These are phyloP conservation scores for Scleroderma citrinum DNA, from an alignment of 768 basidiomycete species.

Conservation along the genomic window DNA sequence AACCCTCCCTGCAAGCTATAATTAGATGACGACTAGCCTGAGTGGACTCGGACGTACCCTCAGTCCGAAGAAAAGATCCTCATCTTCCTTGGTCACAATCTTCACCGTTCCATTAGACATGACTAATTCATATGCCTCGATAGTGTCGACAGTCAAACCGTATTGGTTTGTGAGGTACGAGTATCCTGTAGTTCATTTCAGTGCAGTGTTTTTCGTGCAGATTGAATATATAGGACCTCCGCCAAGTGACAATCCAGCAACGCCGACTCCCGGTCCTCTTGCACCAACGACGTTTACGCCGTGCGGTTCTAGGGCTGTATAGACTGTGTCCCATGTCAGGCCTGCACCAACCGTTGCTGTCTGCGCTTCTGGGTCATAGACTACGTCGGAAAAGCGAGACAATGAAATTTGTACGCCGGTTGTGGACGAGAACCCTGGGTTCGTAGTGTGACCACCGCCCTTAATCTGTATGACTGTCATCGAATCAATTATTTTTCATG, in stretches of 20 bases:
- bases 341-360: constrained; percentile 34
- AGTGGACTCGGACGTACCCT: constrained; percentile 26
- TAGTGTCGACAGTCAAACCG: constrained; percentile 48
- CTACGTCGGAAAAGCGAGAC: constrained; percentile 33
- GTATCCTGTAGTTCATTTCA: constrained; percentile 34
- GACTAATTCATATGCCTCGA: constrained; percentile 50
- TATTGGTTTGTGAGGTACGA: constrained; percentile 56
- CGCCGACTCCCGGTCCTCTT: constrained; percentile 49
- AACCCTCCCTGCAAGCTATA: constrained; percentile 41
- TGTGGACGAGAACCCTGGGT: constrained; percentile 51
- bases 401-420: constrained; percentile 48
- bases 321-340: constrained; percentile 59
- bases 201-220: too few species aligned
- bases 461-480: constrained; percentile 36
- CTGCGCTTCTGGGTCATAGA: constrained; percentile 31
- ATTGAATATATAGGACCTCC: constrained; percentile 37
- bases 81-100: constrained; percentile 24
- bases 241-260: constrained; percentile 48
- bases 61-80: constrained; percentile 36
- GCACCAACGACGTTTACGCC: constrained; percentile 53
- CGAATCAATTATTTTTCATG: background rate
- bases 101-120: constrained; percentile 43
- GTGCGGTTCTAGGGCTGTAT: constrained; percentile 37
- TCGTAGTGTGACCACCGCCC: constrained; percentile 49
- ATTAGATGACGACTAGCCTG: background rate